phyloP scores from a whole-genome alignment of 768 basidiomycete species.

The Leucogyrophana mollusca region DNA sequence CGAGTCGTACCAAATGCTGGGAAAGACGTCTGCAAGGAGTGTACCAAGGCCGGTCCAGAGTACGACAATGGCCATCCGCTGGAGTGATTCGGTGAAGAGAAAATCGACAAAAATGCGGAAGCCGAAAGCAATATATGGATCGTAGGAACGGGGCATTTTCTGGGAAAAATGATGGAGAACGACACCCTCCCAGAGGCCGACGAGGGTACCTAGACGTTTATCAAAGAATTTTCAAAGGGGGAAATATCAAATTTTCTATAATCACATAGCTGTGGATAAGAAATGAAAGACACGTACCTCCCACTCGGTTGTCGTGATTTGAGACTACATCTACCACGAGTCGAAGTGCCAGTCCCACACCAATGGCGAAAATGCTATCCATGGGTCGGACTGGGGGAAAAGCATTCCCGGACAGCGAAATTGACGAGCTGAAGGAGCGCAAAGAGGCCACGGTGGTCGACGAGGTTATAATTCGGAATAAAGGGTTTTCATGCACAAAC shows the following conservation, averaged over 20 bases:
- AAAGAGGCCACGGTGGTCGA: constrained; percentile 27
- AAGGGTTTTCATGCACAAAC: neutral
- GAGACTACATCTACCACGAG: constrained; percentile 54
- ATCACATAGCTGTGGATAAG: constrained; percentile 1
- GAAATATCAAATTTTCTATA: neutral
- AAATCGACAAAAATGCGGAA: constrained; percentile 75
- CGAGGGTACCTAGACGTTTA: constrained; percentile 57
- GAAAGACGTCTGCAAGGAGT: constrained; percentile 51
- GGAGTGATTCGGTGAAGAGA: constrained; percentile 56
- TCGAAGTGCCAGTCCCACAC: constrained; percentile 63
- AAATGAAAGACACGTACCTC: constrained; percentile 20
- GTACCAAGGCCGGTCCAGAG: constrained; percentile 55
- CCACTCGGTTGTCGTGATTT: constrained; percentile 27
- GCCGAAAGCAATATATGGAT: constrained; percentile 67
- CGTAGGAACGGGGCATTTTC: constrained; percentile 54
- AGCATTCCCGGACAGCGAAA: constrained; percentile 26
- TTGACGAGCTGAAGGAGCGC: constrained; percentile 24
- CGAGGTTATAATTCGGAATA: neutral
- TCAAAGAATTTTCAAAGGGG: neutral
- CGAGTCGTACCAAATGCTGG: constrained; percentile 44
- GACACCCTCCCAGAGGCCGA: constrained; percentile 80
- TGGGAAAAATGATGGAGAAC: constrained; percentile 70
- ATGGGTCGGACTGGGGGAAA: constrained; percentile 39
- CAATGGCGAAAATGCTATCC: constrained; percentile 72
- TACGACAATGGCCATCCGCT: constrained; percentile 43